Conservation (phyloP, 2,329 filamentous ascomycete genomes). For the Hypoxylon sp. region DNA sequence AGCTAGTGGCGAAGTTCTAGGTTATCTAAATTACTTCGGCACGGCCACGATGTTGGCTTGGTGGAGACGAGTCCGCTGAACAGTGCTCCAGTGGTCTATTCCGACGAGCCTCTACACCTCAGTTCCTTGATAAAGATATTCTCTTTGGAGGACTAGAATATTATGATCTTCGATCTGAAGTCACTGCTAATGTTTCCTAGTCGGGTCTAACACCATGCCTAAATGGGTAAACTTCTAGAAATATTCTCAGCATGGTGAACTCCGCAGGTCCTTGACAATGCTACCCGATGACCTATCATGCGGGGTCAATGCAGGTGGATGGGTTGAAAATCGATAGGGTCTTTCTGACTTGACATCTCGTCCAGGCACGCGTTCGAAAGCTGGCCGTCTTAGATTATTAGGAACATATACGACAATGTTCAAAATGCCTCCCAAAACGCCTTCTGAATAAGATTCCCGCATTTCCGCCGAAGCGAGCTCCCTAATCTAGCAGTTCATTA, state of each 20-base stretch:
- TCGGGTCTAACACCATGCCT: conserved; percentile 21
- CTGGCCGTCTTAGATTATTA: neutral
- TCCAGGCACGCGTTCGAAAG: neutral
- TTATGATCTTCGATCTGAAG: neutral
- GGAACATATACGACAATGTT: neutral
- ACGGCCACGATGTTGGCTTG: neutral
- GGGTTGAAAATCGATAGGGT: neutral
- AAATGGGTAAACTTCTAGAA: conserved; percentile 39
- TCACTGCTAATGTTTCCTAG: neutral
- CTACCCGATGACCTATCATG: neutral
- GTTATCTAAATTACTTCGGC: conserved; percentile 13
- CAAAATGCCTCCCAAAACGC: conserved; percentile 1
- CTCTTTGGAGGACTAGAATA: neutral
- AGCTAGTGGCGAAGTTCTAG: conserved; percentile 19
- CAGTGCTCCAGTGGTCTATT: conserved; percentile 4
- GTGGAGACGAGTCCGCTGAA: conserved; percentile 30
- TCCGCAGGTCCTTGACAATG: no score
- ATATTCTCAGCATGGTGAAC: neutral
- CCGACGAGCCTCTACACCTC: neutral
- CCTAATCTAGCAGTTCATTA: conserved; percentile 25
- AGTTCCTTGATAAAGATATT: neutral
- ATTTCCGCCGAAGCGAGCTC: conserved; percentile 17
- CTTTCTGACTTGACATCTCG: neutral
- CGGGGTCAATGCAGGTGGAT: neutral
- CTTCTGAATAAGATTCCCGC: conserved; percentile 1